A percentile compares a stretch with the other conserved stretches of the same genome.
Conservation (phyloP, 2,329 filamentous ascomycete genomes). For the Blastomyces emzantsi region DNA sequence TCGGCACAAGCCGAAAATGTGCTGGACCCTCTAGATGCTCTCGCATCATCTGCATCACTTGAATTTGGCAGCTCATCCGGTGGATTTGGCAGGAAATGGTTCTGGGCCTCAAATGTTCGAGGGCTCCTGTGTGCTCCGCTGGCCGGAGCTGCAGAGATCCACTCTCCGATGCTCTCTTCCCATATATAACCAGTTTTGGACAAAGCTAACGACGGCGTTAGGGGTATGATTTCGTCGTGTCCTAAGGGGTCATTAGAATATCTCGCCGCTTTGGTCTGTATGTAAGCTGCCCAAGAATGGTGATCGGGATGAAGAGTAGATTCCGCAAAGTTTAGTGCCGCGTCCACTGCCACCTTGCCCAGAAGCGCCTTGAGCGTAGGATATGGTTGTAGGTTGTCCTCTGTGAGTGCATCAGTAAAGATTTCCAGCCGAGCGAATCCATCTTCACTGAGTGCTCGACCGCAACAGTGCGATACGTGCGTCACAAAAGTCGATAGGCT, state of each 20-base stretch:
- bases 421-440: conserved; percentile 20
- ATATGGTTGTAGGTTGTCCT: conserved; percentile 17
- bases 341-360: conserved; percentile 30
- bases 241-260: conserved; percentile 14
- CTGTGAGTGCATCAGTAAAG: conserved; percentile 21
- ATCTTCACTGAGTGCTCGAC: conserved; percentile 18
- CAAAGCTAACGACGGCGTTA: conserved; percentile 15
- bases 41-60: conserved; percentile 4
- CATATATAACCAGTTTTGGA: conserved; percentile 36
- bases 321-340: conserved; percentile 35
- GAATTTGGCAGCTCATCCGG: background rate
- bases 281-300: conserved; percentile 32
- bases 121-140: background rate
- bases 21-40: conserved; percentile 4
- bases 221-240: conserved; percentile 11
- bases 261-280: conserved; percentile 27
- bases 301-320: conserved; percentile 30
- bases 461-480: conserved; percentile 29
- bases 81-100: background rate
- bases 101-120: background rate
- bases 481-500: conserved; percentile 28
- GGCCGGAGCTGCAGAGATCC: conserved; percentile 37
- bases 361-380: conserved; percentile 25
- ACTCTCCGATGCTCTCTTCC: conserved; percentile 51
- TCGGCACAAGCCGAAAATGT: conserved; percentile 1